Base-by-base conservation (phyloP, 2,329 filamentous ascomycete species). In the Ophiostoma triangulosporum region DNA sequence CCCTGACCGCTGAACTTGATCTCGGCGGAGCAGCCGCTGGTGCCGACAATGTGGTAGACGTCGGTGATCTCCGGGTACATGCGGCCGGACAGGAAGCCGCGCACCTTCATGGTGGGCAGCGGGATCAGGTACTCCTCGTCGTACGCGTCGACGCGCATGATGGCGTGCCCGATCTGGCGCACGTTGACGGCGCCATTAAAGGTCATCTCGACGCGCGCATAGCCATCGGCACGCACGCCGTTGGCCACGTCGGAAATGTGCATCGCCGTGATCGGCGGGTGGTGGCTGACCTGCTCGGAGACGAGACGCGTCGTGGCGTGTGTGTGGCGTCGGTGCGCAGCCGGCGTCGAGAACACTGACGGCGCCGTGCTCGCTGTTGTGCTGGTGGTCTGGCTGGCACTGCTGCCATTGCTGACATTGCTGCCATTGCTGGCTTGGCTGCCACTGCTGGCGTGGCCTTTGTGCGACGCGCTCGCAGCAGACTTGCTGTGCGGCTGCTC, bases 261-360 rank as follows among this genome's bases (percentile, higher is more conserved):
- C 63, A 76, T 74, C 2, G 74, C 73, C 3, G 74, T 76, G 43
- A 76, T 74, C 17, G 74, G 74, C 24, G 74, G 74, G 60, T 77
- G 74, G 56, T 77, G 74, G 58, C 69, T 72, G 56, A 77, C 74
- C 61, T 77, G 74, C 62, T 77, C 74, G 29, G 73, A 66, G 4
- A 69, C 62, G 20, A 70, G 62, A 4, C 60, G 56, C 6, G 63
- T 68, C 0, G 62, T 65, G 35, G 50, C 22, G 2, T 24, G 7
- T 8, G 17, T 27, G 9, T 36, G 45, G 22, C 14, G 9, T n/a
- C n/a, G 9, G 20, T 11, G 15, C 1, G 15, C 4, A n/a, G 20
- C 26, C 12, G 48, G 29, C n/a, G 31, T 35, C 24, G 22, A 50
- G 20, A 48, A 51, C 5, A 48, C 40, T 1, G 43, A 52, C 6